phyloP scores from a whole-genome alignment of 1,284 basidiomycete species.

The Microbotryum saponariae region DNA sequence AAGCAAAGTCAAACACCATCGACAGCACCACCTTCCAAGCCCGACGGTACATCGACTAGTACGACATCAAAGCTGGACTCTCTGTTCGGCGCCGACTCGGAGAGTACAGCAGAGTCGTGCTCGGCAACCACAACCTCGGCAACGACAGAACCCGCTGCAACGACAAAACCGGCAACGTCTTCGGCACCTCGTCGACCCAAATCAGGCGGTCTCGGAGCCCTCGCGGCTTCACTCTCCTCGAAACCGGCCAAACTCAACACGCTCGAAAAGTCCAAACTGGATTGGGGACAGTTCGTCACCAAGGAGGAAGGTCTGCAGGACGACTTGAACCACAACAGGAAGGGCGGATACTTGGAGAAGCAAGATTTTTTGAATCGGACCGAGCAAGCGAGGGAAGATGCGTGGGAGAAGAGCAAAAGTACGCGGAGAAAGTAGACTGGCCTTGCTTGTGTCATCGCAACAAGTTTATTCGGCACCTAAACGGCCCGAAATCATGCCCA shows the following conservation, averaged over 20 bases:
- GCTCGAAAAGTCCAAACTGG: slow-evolving; percentile 70
- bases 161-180: not conserved
- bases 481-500: too few relatives aligned
- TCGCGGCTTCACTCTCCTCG: slow-evolving; percentile 50
- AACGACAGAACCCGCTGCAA: not conserved
- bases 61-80: slow-evolving; percentile 57
- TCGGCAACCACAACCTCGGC: not conserved
- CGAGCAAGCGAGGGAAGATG: slow-evolving; percentile 58
- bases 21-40: not conserved
- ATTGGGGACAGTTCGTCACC: slow-evolving; percentile 54
- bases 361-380: slow-evolving; percentile 69
- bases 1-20: slow-evolving; percentile 43
- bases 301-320: slow-evolving; percentile 49
- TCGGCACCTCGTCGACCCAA: not conserved
- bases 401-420: slow-evolving; percentile 30
- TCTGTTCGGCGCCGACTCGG: slow-evolving; percentile 60
- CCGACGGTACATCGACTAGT: slow-evolving; percentile 33
- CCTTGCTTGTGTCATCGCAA: too few relatives aligned
- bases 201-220: slow-evolving; percentile 55
- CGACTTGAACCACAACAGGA: slow-evolving; percentile 61
- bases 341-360: slow-evolving; percentile 70
- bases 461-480: too few relatives aligned
- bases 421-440: not conserved
- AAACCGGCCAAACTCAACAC: slow-evolving; percentile 68
- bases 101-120: slow-evolving; percentile 49